Evolutionary conservation across 257 asterid species (phyloP), one percentile per base, ranked within the genome.

Genomic region (Thymus mandschuricus): DNA sequence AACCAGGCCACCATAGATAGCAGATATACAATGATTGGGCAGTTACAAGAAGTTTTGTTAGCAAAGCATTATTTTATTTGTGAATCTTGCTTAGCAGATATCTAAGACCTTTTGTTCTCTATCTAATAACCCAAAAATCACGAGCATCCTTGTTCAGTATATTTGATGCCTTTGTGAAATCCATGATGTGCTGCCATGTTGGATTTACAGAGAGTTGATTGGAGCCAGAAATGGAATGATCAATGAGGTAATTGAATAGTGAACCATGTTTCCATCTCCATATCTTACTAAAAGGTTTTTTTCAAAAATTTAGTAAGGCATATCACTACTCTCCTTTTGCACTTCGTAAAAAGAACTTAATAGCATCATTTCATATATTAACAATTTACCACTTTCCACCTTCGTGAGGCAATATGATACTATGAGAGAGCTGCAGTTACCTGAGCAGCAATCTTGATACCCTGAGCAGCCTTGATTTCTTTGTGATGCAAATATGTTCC

Each of bases 391-490:
- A 46, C 15, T 73, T 54, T 28, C 35, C 2, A 50, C 43, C 31
- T 77, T 55, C 51, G 49, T 46, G 49, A 60, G 59, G 45, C 38
- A 66, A 58, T 51, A 12, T 13, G 38, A 78, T 46, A 58, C 10
- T 27, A 48, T 8, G n/a, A 62, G 28, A 29, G 48, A 60, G 21
- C 21, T 48, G 57, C 60, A 60, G 38, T 78, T 84, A 91, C 99
- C 98, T 92, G 99, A 29, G 89, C 99, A 70, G 92, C 82, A 72
- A 92, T 89, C 96, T 95, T 95, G 76, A 95, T 92, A 71, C 98
- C 98, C 88, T 85, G 95, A 49, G 98, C 97, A 80, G 97, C 98
- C 85, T 88, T 95, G 82, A 95, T 95, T 81, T 92, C 96, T 85
- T 87, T 95, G 78, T 88, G 95, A 73, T 92, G 97, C 83, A 88